Conservation (phyloP, 2,329 filamentous ascomycete genomes). For the Alternaria gansuensis region DNA sequence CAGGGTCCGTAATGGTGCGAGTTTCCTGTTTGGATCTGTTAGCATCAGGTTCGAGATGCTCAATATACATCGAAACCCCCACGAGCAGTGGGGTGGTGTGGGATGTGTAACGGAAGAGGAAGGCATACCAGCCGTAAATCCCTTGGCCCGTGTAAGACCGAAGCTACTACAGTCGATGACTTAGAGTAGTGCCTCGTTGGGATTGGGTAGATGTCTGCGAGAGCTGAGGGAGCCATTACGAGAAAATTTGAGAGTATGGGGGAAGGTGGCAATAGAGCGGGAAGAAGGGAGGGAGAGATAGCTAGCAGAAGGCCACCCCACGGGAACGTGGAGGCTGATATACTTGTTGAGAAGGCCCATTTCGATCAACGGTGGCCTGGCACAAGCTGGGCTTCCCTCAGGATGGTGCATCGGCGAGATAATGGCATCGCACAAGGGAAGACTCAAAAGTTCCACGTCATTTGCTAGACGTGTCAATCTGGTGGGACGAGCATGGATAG, state of each 20-base stretch:
- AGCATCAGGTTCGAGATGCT: slow-evolving; percentile 29
- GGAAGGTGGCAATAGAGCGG: slow-evolving; percentile 32
- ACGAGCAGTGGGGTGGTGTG: slow-evolving; percentile 44
- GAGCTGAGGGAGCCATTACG: slow-evolving; percentile 55
- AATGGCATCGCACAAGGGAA: slow-evolving; percentile 46
- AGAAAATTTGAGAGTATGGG: slow-evolving; percentile 35
- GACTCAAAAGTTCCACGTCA: slow-evolving; percentile 48
- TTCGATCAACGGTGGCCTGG: slow-evolving; percentile 42
- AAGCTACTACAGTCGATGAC: slow-evolving; percentile 51
- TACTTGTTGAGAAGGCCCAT: slow-evolving; percentile 43
- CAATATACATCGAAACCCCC: slow-evolving; percentile 41
- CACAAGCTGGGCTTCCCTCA: slow-evolving; percentile 42
- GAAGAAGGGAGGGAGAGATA: slow-evolving; percentile 39
- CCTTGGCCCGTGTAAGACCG: slow-evolving; percentile 55
- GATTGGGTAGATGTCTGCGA: slow-evolving; percentile 53
- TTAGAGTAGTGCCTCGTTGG: slow-evolving; percentile 52
- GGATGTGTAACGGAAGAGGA: slow-evolving; percentile 47
- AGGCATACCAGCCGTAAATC: slow-evolving; percentile 55
- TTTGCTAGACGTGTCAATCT: slow-evolving; percentile 52
- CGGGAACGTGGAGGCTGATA: slow-evolving; percentile 53
- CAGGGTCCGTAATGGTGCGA: slow-evolving; percentile 64
- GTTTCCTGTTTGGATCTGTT: slow-evolving; percentile 59
- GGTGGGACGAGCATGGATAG: slow-evolving; percentile 48
- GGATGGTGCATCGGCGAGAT: slow-evolving; percentile 52
- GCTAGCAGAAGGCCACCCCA: slow-evolving; percentile 46